Base-by-base conservation (phyloP, 441 rosid species). In the Erodium trifolium region DNA sequence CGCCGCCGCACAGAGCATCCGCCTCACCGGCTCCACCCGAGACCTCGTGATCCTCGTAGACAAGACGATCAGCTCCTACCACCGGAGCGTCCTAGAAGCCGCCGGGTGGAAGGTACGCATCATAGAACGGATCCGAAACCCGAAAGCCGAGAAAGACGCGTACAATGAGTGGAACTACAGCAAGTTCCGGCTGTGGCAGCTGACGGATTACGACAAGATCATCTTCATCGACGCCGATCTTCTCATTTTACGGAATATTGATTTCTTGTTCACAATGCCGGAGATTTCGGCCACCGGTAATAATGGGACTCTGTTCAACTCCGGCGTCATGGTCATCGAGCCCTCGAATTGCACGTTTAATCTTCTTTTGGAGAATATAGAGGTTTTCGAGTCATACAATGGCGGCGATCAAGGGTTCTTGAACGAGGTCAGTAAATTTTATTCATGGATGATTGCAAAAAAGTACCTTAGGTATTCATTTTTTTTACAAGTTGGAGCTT, bases 401-500 rank as follows among this genome's bases (percentile, higher is more conserved):
- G 98, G 98, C 0, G 98, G 98, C 0, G 97, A 93, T 79, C 98
- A 93, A 70, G 96, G 96, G 31, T 93, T 82, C 53, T 81, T 93
- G 2, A 93, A 23, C 2, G 27, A 23, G 27, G 27, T 23, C 27
- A 23, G 27, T 23, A 23, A 2, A 23, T 23, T 23, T 23, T 23
- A 2, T 23, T 23, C 27, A 23, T 23, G 27, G 27, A 23, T 23
- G 27, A 23, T 23, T 23, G 27, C 27, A 23, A 23, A 23, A 23
- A 23, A 23, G 27, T 23, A 23, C 27, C 27, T 23, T 23, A 23
- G 0, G 27, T 23, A 23, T 23, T 23, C 2, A 2, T 2, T 23
- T 23, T 23, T 23, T 23, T 23, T 23, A 23, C 27, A 23, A 23
- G 27, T 23, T 23, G 27, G 1, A 23, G 27, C 1, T 23, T 23